Base-by-base conservation (phyloP, 768 basidiomycete genomes). In the Rhodotorula kratochvilovae region DNA sequence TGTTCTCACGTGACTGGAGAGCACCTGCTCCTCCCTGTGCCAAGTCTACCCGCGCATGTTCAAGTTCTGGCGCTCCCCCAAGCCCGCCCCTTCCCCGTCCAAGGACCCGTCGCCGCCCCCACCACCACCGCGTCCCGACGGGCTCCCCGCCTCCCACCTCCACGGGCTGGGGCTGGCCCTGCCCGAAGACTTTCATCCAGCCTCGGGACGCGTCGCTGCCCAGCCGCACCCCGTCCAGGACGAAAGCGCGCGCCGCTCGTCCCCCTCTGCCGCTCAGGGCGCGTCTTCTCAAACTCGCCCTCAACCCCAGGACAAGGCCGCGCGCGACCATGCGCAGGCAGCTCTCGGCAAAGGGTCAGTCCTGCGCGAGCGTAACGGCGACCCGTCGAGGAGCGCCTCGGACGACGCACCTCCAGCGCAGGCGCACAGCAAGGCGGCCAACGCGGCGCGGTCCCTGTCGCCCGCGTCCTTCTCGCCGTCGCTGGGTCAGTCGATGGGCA, bases 41-140 rank as follows among this genome's bases (percentile, higher is more conserved):
- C n/a, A n/a, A n/a, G n/a, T n/a, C n/a, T n/a, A n/a, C n/a, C 19
- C 17, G 45, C 23, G 25, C 48, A 63, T 69, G 68, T 48, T 69
- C 68, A 69, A 69, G 46, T 63, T 63, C 56, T 69, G 61, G 68
- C 55, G 62, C 45, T 62, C 67, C n/a, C 60, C 60, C 21, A 68
- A 63, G 54, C n/a, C n/a, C 23, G 48, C 48, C 5, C 27, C 48
- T 1, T n/a, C n/a, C n/a, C n/a, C n/a, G n/a, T 11, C 25, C 25
- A 27, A 25, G 48, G 6, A 8, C 5, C 48, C 48, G 7, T 50
- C 48, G 48, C 48, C 48, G 48, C 3, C 48, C 48, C 25, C 48
- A 11, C 25, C 48, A 4, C 8, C 48, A 3, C 25, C 48, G 23
- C 48, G 25, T 23, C 48, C 48, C 23, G 48, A 60, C 42, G 23